Conservation (phyloP, 116 monocot genomes). For the Papilionanthe hybrid region DNA sequence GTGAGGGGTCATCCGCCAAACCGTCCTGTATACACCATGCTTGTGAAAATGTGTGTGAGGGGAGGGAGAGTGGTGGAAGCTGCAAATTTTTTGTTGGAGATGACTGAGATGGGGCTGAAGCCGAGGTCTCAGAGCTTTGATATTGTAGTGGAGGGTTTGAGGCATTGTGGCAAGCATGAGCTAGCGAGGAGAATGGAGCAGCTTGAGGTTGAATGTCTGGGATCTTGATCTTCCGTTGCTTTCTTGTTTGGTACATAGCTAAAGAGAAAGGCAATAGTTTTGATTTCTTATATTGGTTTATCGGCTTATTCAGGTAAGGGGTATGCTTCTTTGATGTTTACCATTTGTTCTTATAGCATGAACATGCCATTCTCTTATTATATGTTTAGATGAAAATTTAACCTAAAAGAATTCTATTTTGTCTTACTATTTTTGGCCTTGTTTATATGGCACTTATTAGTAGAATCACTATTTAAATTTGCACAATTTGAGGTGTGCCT, state of each 20-base stretch:
- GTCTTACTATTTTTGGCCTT: too few relatives aligned
- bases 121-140: slow-evolving; percentile 74
- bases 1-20: slow-evolving; percentile 62
- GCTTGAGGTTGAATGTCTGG: slow-evolving; percentile 48
- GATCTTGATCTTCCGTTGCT: neutral
- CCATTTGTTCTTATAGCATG: neutral
- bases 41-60: slow-evolving; percentile 87
- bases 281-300: neutral
- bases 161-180: slow-evolving; percentile 79
- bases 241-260: neutral
- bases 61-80: slow-evolving; percentile 85
- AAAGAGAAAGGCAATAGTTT: neutral
- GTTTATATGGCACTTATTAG: too few relatives aligned
- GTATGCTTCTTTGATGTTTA: neutral
- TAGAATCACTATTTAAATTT: too few relatives aligned
- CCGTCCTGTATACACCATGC: slow-evolving; percentile 95
- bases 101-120: slow-evolving; percentile 70
- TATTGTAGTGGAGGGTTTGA: slow-evolving; percentile 81
- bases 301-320: neutral
- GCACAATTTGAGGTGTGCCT: too few relatives aligned
- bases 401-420: neutral
- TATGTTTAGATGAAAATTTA: neutral
- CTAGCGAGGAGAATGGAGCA: slow-evolving; percentile 80
- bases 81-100: slow-evolving; percentile 83
- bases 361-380: neutral